Evolutionary conservation across 768 basidiomycete genomes (phyloP).

Genomic region (Rubroboletus pulcherrimus): DNA sequence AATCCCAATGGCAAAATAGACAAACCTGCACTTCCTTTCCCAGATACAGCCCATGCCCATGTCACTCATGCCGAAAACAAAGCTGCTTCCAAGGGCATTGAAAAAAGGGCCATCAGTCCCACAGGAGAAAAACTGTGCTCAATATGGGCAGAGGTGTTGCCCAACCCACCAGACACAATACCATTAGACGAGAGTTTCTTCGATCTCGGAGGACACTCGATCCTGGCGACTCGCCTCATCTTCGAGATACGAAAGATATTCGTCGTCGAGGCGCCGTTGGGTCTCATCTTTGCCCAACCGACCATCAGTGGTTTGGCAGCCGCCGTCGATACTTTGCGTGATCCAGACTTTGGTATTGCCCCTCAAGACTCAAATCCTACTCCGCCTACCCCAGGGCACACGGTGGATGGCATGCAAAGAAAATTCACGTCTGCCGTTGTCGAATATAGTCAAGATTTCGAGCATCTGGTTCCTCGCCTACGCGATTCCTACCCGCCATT

Average conservation of each 20-base stretch:
- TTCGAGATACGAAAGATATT: slow-evolving; percentile 95
- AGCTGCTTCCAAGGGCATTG: slow-evolving; percentile 22
- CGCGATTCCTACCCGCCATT: slow-evolving; percentile 58
- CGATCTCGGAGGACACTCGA: slow-evolving; percentile 97
- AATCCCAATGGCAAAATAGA: slow-evolving; percentile 99
- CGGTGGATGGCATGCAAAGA: slow-evolving; percentile 11
- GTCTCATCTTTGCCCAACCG: slow-evolving; percentile 87
- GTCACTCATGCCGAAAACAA: slow-evolving; percentile 42
- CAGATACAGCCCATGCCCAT: slow-evolving; percentile 77
- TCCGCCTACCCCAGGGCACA: slow-evolving; percentile 14
- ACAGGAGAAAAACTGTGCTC: slow-evolving; percentile 78
- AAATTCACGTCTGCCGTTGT: slow-evolving; percentile 33
- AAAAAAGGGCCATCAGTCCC: slow-evolving; percentile 45
- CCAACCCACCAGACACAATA: slow-evolving; percentile 71
- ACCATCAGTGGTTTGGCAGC: slow-evolving; percentile 75
- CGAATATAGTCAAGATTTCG: slow-evolving; percentile 80
- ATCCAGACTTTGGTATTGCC: slow-evolving; percentile 76
- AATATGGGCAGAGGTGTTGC: slow-evolving; percentile 84
- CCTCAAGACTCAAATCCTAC: slow-evolving; percentile 27
- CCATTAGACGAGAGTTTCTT: slow-evolving; percentile 95
- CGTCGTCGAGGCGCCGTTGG: slow-evolving; percentile 85
- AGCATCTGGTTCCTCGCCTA: slow-evolving; percentile 55
- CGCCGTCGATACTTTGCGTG: slow-evolving; percentile 70
- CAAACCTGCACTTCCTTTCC: slow-evolving; percentile 97
- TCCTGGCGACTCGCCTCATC: slow-evolving; percentile 93